Evolutionary conservation across 768 basidiomycete genomes (phyloP).

Genomic region (Macrolepiota albuminosa): DNA sequence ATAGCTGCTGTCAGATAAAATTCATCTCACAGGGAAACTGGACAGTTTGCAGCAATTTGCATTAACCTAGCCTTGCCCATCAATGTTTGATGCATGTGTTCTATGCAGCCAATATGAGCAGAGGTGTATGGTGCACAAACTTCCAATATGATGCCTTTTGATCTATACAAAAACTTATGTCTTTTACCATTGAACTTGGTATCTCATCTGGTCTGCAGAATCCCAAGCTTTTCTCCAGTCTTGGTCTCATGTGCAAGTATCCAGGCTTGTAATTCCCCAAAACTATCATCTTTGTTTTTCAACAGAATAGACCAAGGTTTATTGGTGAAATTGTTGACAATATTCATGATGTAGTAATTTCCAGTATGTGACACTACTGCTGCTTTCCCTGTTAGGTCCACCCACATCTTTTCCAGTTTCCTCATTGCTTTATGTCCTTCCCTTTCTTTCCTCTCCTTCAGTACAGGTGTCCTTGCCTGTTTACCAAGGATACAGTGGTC

Average conservation of each 20-base stretch:
- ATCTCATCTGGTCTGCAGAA: conserved; percentile 14
- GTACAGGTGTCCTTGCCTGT: background rate
- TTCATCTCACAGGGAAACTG: conserved; percentile 6
- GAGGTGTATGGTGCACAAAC: no score
- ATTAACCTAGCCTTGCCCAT: conserved; percentile 23
- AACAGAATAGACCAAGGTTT: background rate
- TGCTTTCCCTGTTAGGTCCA: background rate
- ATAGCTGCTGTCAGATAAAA: background rate
- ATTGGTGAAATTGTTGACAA: no score
- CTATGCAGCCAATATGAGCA: conserved; percentile 29
- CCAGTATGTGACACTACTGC: background rate
- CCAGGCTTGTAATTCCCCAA: conserved; percentile 17
- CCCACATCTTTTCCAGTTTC: background rate
- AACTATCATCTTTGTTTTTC: background rate
- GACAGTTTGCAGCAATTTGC: conserved; percentile 17
- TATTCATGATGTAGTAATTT: background rate
- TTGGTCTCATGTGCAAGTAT: conserved; percentile 15
- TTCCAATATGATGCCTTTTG: conserved; percentile 11
- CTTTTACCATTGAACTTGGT: conserved; percentile 16
- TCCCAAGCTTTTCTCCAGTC: conserved; percentile 14
- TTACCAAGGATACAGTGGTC: background rate
- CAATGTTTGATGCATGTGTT: conserved; percentile 9
- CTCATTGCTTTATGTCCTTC: background rate
- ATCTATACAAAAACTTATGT: conserved; percentile 11
- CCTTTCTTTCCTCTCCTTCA: background rate